Evolutionary conservation across 108 stramenopile genomes (phyloP).

Genomic region (Pseudonitzschia pungens): DNA sequence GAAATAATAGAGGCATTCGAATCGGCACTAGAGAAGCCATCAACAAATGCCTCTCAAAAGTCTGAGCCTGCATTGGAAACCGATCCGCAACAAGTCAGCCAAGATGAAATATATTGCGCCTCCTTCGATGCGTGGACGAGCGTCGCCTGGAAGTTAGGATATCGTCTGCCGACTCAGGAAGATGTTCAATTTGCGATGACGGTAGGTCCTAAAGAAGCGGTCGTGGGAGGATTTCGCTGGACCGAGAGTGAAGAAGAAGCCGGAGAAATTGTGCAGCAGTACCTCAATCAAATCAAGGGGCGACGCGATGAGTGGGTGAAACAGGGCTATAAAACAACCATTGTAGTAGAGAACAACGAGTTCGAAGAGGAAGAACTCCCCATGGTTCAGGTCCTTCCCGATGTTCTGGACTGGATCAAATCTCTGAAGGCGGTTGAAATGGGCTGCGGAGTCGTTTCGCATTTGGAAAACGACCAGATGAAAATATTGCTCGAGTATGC

Average conservation of each 20-base stretch:
- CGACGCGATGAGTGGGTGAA: conserved; percentile 26
- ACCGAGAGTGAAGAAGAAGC: conserved; percentile 31
- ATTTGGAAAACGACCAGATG: conserved; percentile 58
- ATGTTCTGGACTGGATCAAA: conserved; percentile 59
- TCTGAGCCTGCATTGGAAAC: not conserved
- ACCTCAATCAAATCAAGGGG: conserved; percentile 28
- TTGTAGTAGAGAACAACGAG: conserved; percentile 8
- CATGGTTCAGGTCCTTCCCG: conserved; percentile 34
- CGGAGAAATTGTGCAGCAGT: conserved; percentile 29
- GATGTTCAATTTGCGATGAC: conserved; percentile 39
- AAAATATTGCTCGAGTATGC: conserved; percentile 54
- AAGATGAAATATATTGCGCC: conserved; percentile 33
- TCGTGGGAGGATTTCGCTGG: conserved; percentile 39
- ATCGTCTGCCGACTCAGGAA: conserved; percentile 33
- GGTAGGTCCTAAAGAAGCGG: conserved; percentile 40
- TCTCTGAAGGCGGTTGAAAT: conserved; percentile 68
- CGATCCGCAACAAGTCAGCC: not conserved
- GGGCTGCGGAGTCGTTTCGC: conserved; percentile 65
- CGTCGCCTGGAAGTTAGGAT: conserved; percentile 32
- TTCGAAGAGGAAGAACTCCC: conserved; percentile 34
- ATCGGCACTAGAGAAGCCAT: conserved; percentile 22
- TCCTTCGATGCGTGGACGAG: conserved; percentile 41
- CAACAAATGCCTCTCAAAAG: conserved; percentile 9
- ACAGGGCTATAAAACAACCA: conserved; percentile 14
- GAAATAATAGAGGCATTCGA: conserved; percentile 27